A percentile compares a stretch with the other conserved stretches of the same genome.
These are phyloP conservation scores for Mucor circinelloides DNA, from an alignment of 371 early-diverging fungal genomes.

Conservation along the genomic window DNA sequence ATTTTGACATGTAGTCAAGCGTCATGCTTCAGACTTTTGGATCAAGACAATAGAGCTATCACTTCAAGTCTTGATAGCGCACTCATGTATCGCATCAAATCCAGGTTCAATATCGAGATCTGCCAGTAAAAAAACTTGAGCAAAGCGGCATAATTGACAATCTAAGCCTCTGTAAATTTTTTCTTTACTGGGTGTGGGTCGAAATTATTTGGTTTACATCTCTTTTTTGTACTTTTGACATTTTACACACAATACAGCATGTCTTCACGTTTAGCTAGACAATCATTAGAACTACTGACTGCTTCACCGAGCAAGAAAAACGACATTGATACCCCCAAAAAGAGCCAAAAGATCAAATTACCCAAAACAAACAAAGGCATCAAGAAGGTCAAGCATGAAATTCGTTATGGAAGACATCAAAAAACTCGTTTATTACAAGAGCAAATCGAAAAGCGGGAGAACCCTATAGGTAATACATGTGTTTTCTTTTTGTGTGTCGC, in stretches of 20 bases:
- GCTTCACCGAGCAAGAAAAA: conserved; percentile 19
- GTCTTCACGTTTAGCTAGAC: conserved; percentile 43
- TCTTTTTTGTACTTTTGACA: background rate
- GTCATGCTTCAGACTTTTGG: too few species aligned
- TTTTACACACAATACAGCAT: conserved; percentile 12
- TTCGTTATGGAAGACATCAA: conserved; percentile 59
- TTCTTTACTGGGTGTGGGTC: background rate
- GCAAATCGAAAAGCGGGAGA: conserved; percentile 44
- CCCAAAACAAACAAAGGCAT: conserved; percentile 64
- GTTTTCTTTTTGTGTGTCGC: too few species aligned
- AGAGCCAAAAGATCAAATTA: conserved; percentile 25
- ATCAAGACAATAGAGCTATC: too few species aligned
- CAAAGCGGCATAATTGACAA: background rate
- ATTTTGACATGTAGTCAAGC: too few species aligned
- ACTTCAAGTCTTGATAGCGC: too few species aligned
- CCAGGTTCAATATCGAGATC: too few species aligned
- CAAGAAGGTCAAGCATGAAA: conserved; percentile 59
- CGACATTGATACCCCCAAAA: conserved; percentile 3
- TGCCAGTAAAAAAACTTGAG: too few species aligned
- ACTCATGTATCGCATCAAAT: too few species aligned
- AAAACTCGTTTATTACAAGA: conserved; percentile 35
- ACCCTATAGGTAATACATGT: conserved; percentile 58
- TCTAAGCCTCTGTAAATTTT: conserved; percentile 1
- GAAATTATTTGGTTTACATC: background rate
- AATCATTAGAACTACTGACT: conserved; percentile 35